Evolutionary conservation across 495 filamentous ascomycete genomes (phyloP), one percentile per base, ranked within the genome.

Genomic region (Aspergillus conjunctus): DNA sequence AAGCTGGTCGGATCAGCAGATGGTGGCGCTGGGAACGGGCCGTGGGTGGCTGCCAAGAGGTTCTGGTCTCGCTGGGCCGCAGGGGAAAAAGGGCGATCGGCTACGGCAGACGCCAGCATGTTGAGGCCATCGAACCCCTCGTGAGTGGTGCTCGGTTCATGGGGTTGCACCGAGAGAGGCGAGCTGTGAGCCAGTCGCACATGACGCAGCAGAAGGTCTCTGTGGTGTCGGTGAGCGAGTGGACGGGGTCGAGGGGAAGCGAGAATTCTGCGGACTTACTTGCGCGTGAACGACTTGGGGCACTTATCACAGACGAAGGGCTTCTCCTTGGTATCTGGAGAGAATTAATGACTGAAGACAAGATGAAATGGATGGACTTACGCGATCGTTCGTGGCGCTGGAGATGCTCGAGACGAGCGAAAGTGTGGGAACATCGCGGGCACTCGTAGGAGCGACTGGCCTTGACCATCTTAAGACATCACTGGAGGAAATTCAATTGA

Each of bases 351-450:
- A 14, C 32, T n/a, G 41, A 26, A 37, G 21, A 56, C 39, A 55
- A n/a, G 30, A 17, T 8, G 34, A 12, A 53, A 60, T 31, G 32
- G 34, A 30, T 26, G 26, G n/a, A 12, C 66, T 49, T 72, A 79
- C 76, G 76, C n/a, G 73, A 77, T 41, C 76, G 72, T 59, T 79
- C 72, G 58, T 79, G 76, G 15, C 76, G 71, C 62, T 77, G 74
- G 18, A 79, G 67, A 72, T 79, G 76, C 53, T 79, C 76, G 22
- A 76, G 56, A 12, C 76, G 73, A 18, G 76, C 72, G 57, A 79
- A 79, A 30, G 70, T 56, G 34, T 70, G 64, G 0, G 71, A 55
- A 51, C 76, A 79, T 59, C 73, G 67, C 14, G 71, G 69, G 26
- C 76, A 79, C 34, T 77, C 69, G 58, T 73, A 78, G 22, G 71